These are phyloP conservation scores for Litchi chinensis DNA, from an alignment of 345 rosid species.

Conservation along the genomic window DNA sequence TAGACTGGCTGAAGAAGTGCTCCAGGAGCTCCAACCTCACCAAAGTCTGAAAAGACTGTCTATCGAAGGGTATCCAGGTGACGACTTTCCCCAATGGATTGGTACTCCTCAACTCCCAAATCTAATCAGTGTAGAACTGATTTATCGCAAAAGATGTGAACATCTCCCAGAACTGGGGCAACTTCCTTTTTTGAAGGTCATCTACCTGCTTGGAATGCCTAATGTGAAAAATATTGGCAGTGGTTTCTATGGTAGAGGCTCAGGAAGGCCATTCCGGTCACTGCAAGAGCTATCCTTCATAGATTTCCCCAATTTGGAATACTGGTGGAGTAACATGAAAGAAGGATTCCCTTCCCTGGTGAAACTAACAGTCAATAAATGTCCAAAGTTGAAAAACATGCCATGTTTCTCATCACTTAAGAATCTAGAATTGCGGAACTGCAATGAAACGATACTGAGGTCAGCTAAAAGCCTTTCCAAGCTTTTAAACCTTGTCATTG, in stretches of 20 bases:
- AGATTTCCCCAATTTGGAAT: conserved; percentile 19
- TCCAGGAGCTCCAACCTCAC: conserved; percentile 21
- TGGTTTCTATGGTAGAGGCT: conserved; percentile 24
- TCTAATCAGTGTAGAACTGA: conserved; percentile 13
- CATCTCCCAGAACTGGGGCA: conserved; percentile 30
- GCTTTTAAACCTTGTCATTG: conserved; percentile 20
- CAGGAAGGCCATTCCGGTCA: conserved; percentile 14
- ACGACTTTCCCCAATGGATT: conserved; percentile 28
- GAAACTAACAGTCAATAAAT: conserved; percentile 20
- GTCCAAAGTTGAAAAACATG: conserved; percentile 26
- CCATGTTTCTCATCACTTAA: conserved; percentile 20
- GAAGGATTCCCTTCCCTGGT: conserved; percentile 26
- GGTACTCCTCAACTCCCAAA: conserved; percentile 12
- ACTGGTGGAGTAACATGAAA: conserved; percentile 27
- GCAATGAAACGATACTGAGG: conserved; percentile 18
- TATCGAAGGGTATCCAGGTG: conserved; percentile 19
- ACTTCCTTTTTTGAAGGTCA: conserved; percentile 28
- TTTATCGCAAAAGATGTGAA: conserved; percentile 13
- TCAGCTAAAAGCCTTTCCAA: conserved; percentile 21
- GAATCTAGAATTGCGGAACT: conserved; percentile 26
- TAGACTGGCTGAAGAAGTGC: conserved; percentile 1
- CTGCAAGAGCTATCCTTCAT: conserved; percentile 20
- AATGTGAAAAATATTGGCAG: conserved; percentile 18
- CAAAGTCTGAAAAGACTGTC: conserved; percentile 18
- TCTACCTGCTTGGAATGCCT: conserved; percentile 20